phyloP scores from a whole-genome alignment of 495 filamentous ascomycete genomes.

The Astrothelium subdiscretum region DNA sequence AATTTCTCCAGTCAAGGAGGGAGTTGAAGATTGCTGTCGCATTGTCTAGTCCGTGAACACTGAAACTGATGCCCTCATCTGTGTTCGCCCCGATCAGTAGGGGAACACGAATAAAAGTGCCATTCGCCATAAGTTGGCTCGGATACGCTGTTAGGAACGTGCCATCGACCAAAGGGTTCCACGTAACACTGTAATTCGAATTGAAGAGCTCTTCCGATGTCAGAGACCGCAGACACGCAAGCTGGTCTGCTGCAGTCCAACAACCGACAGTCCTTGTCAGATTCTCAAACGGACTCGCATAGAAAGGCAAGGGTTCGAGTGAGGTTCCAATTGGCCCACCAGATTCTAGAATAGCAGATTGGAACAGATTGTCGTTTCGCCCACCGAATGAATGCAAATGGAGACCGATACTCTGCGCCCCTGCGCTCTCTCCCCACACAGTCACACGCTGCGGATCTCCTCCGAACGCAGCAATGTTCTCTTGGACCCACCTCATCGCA shows the following conservation, averaged over 20 bases:
- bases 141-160: slow-evolving; percentile 36
- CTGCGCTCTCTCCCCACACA: slow-evolving; percentile 34
- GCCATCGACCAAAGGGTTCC: slow-evolving; percentile 36
- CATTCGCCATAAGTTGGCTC: slow-evolving; percentile 17
- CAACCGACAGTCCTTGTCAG: slow-evolving; percentile 24
- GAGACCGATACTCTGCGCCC: slow-evolving; percentile 40
- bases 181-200: slow-evolving; percentile 27
- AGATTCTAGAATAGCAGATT: slow-evolving; percentile 23
- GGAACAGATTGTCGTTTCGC: slow-evolving; percentile 13
- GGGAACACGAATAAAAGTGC: slow-evolving; percentile 12
- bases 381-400: slow-evolving; percentile 26
- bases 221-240: slow-evolving; percentile 20
- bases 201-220: slow-evolving; percentile 34
- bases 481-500: slow-evolving; percentile 12
- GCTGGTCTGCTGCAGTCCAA: slow-evolving; percentile 6
- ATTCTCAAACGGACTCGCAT: slow-evolving; percentile 31
- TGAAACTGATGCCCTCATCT: slow-evolving; percentile 40
- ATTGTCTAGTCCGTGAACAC: slow-evolving; percentile 34
- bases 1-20: slow-evolving; percentile 35
- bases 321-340: slow-evolving; percentile 32
- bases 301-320: slow-evolving; percentile 27
- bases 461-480: slow-evolving; percentile 43
- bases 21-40: slow-evolving; percentile 36
- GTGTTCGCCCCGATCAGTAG: slow-evolving; percentile 27
- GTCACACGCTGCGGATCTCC: slow-evolving; percentile 33